Conservation (phyloP, 208 protist species). For the Crithidia brevicula region DNA sequence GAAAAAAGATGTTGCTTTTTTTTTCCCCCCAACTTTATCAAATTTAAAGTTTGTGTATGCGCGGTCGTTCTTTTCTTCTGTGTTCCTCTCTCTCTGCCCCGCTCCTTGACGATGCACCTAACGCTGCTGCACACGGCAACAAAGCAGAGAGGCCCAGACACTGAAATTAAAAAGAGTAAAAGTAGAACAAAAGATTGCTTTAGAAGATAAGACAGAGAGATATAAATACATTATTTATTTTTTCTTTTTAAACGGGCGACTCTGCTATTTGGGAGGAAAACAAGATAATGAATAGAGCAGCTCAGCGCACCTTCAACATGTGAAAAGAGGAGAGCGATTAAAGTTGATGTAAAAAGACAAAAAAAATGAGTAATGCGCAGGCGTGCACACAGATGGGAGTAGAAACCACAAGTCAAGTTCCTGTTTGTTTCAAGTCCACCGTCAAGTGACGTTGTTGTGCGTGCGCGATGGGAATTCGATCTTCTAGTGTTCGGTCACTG, state of each 20-base stretch:
- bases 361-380: not conserved
- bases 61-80: not conserved
- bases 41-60: no score
- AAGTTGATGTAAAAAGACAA: conserved; percentile 5
- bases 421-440: no score
- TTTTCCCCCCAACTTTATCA: no score
- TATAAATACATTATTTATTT: no score
- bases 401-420: no score
- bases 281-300: conserved; percentile 12
- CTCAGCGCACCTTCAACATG: conserved; percentile 7
- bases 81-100: no score
- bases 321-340: conserved; percentile 8
- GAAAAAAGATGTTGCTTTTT: no score
- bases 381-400: not conserved
- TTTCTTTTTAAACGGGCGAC: no score
- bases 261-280: conserved; percentile 3
- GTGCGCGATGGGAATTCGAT: no score
- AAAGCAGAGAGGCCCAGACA: not conserved
- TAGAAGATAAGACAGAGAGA: not conserved
- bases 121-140: not conserved
- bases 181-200: not conserved
- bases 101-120: no score
- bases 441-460: no score
- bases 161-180: not conserved
- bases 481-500: no score